phyloP scores from a whole-genome alignment of 345 rosid species.

The Gossypium anomalum region DNA sequence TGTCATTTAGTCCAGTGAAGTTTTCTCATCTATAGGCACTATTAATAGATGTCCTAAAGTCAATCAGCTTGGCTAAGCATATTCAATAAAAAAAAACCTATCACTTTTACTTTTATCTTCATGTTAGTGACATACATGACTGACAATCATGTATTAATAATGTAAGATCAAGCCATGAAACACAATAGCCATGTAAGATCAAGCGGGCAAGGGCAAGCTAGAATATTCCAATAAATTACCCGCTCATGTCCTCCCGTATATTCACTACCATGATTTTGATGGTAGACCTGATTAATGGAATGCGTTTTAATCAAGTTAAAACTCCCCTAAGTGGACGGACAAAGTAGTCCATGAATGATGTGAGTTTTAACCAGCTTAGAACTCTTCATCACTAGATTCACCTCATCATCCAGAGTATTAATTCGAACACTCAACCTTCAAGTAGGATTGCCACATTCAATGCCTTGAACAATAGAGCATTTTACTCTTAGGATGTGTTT shows the following conservation, averaged over 20 bases:
- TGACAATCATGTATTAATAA: no score
- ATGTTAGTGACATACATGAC: no score
- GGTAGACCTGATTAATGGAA: not conserved
- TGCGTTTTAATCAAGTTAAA: not conserved
- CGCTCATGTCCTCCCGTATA: not conserved
- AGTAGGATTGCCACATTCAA: not conserved
- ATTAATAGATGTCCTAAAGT: not conserved
- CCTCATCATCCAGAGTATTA: not conserved
- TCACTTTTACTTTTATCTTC: no score
- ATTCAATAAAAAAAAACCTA: not conserved
- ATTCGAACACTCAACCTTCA: not conserved
- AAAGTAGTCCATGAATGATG: not conserved
- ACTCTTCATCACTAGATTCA: not conserved
- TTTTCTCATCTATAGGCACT: slow-evolving; percentile 26
- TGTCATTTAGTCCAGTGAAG: not conserved
- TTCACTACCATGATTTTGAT: not conserved
- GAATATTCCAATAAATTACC: not conserved
- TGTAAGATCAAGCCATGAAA: no score
- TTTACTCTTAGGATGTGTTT: no score
- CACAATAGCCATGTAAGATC: not conserved
- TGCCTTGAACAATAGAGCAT: not conserved
- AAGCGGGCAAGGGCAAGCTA: not conserved
- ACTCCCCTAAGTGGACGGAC: not conserved
- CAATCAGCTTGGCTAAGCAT: not conserved
- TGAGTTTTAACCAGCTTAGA: not conserved